Conservation (phyloP, 106 monocot species). For the Dendrobium chrysotoxum region DNA sequence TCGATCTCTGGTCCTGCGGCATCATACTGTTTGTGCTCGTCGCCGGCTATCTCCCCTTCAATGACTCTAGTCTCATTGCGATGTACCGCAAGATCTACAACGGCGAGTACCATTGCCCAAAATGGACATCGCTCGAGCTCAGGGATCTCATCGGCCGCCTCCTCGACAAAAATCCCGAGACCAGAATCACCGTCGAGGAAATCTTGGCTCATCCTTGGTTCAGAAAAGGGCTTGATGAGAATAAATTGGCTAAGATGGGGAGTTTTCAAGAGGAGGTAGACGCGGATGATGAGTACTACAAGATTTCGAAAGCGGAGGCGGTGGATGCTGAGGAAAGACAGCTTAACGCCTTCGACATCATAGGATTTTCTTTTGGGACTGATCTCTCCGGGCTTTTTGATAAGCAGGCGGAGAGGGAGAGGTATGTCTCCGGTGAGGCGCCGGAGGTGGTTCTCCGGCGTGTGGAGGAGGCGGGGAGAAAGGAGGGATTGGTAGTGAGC, state of each 20-base stretch:
- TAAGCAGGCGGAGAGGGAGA: not conserved
- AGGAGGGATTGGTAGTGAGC: not conserved
- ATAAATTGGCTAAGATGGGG: conserved; percentile 7
- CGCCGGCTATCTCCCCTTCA: conserved; percentile 28
- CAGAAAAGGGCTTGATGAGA: conserved; percentile 12
- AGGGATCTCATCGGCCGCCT: conserved; percentile 13
- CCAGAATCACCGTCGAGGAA: conserved; percentile 18
- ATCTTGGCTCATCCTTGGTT: conserved; percentile 20
- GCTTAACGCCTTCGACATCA: conserved; percentile 18
- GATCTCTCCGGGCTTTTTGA: conserved; percentile 18
- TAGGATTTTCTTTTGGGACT: conserved; percentile 10
- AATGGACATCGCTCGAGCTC: conserved; percentile 24
- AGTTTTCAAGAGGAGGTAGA: conserved; percentile 4
- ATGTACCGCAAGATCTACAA: conserved; percentile 21
- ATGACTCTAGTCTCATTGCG: conserved; percentile 13
- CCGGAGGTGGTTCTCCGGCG: not conserved
- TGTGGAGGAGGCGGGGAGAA: conserved; percentile 1
- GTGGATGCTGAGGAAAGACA: not conserved
- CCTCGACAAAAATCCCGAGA: conserved; percentile 24
- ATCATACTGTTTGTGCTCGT: conserved; percentile 26
- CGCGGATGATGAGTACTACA: not conserved
- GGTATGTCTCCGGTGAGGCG: conserved; percentile 6
- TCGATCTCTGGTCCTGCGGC: conserved; percentile 28
- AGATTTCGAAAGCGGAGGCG: not conserved
- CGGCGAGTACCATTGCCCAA: conserved; percentile 21